Evolutionary conservation across 129 eudicot species (phyloP), one percentile per base, ranked within the genome.

Genomic region (Gnaphalium uliginosum): DNA sequence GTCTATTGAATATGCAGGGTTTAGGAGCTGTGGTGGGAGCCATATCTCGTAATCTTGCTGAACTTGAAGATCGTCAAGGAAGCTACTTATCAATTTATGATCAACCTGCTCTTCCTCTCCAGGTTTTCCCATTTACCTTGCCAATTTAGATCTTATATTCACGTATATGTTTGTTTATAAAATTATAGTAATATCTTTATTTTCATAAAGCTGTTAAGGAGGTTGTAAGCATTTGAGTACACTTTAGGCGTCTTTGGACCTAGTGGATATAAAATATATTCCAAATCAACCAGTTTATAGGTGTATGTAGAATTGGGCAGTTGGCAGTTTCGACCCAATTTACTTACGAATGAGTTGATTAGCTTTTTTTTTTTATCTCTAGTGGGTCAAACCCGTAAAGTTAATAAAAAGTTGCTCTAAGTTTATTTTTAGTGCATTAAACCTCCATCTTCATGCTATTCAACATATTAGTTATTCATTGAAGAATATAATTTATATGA

Each of bases 21-120:
- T 73, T 94, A 74, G 96, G 97, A 74, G 98, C 98, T 37, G 98
- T 94, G 61, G 93, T 94, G 24, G 98, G 98, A 72, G 96, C 93
- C 29, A 83, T 93, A 66, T 86, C 95, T 66, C 90, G 95, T 62
- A 90, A 93, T 87, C 98, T 93, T 74, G 92, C 91, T 9, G 97
- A 93, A 53, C 96, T 93, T 71, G 96, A 93, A 81, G 98, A 93
- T 73, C 90, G 93, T 27, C 97, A 88, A 66, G 96, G 98, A 69
- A 93, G 98, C 87, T 90, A 90, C 87, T 87, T 89, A 66, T 93
- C 98, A 26, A 93, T 93, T 70, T 93, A 93, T 73, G 98, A 93
- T 76, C 89, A 93, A 66, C 98, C 98, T 63, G 85, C 93, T 82
- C 90, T 90, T 75, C 87, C 97, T 21, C 80, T 90, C n/a, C 93